Percentiles rank a stretch among this genome's conserved stretches.
These are phyloP conservation scores for Catenaria anguillulae DNA, from an alignment of 371 early-diverging fungal genomes.

Conservation along the genomic window DNA sequence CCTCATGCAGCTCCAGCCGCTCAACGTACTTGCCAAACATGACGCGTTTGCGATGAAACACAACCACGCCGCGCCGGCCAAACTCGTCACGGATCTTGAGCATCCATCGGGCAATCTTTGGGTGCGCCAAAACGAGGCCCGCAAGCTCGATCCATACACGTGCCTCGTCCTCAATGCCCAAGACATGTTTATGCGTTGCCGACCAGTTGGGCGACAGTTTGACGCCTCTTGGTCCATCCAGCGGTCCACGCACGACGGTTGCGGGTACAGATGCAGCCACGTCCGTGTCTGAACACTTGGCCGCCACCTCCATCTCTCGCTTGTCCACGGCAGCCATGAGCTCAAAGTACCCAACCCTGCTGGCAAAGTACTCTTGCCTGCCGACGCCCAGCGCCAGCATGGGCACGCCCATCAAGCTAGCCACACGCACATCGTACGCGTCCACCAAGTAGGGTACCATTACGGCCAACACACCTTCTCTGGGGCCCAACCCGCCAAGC, in stretches of 20 bases:
- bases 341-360: not conserved
- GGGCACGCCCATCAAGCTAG: not conserved
- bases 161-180: not conserved
- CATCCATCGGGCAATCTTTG: not conserved
- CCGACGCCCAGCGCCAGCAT: not conserved
- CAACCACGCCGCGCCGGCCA: not conserved
- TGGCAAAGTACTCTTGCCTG: not conserved
- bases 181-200: not conserved
- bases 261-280: not conserved
- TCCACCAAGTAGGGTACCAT: not conserved
- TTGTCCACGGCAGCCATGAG: not conserved
- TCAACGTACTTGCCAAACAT: not conserved
- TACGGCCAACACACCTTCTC: not conserved
- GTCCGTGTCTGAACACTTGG: not conserved
- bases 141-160: not conserved
- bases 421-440: not conserved
- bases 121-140: not conserved
- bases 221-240: too few species aligned
- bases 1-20: not conserved
- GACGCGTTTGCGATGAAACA: not conserved
- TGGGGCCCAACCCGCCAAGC: not conserved
- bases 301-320: not conserved
- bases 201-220: not conserved
- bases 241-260: not conserved
- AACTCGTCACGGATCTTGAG: slow-evolving; percentile 1